phyloP scores from a whole-genome alignment of 208 protist genomes.

The Crithidia thermophila region DNA sequence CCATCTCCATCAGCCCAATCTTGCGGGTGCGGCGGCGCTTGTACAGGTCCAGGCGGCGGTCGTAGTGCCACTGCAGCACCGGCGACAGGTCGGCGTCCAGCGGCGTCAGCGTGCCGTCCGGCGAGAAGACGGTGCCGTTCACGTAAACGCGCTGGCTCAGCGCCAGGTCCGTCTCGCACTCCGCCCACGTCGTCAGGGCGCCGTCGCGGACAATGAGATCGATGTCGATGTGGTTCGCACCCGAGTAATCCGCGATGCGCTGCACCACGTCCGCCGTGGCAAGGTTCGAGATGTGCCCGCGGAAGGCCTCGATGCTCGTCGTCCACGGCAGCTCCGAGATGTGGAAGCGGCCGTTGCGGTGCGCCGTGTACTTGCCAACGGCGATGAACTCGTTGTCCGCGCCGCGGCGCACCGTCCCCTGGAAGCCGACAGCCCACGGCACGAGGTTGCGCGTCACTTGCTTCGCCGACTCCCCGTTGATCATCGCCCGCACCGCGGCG shows the following conservation, averaged over 20 bases:
- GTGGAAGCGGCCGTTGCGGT: conserved; percentile 73
- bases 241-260: conserved; percentile 90
- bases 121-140: conserved; percentile 89
- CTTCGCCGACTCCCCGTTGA: conserved; percentile 84
- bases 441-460: conserved; percentile 76
- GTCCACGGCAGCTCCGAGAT: conserved; percentile 77
- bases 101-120: conserved; percentile 76
- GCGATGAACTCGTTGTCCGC: conserved; percentile 75
- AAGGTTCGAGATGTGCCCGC: conserved; percentile 69
- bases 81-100: conserved; percentile 74
- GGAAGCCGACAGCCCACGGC: conserved; percentile 98
- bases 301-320: conserved; percentile 80
- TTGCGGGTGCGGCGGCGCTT: conserved; percentile 83
- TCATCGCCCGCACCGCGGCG: conserved; percentile 83
- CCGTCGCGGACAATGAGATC: conserved; percentile 77
- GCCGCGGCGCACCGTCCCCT: conserved; percentile 81
- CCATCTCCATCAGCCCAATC: conserved; percentile 63
- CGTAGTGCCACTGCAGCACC: conserved; percentile 92
- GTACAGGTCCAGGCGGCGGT: conserved; percentile 89
- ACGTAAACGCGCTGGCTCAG: conserved; percentile 81
- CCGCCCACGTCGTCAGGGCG: conserved; percentile 60
- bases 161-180: conserved; percentile 76
- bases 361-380: conserved; percentile 67
- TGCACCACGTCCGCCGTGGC: conserved; percentile 79
- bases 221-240: conserved; percentile 91